Evolutionary conservation across 371 early-diverging fungal species (phyloP).

Genomic region (Lichtheimia ramosa): DNA sequence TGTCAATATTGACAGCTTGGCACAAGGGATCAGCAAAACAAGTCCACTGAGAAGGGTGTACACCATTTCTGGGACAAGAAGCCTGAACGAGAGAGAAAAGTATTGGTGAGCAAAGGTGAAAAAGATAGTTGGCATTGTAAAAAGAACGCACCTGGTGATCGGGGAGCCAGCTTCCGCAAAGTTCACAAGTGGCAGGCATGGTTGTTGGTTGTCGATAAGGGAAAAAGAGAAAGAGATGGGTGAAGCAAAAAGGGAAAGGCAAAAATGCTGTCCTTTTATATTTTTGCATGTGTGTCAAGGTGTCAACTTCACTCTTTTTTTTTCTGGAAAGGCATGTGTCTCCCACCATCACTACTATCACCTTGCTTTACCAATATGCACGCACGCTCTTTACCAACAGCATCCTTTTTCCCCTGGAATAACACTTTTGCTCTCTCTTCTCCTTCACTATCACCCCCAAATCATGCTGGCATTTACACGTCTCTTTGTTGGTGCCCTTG

Average conservation of each 20-base stretch:
- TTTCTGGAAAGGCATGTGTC: conserved; percentile 4
- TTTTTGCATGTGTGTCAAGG: neutral
- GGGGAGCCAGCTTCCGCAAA: conserved; percentile 30
- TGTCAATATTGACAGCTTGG: too few relatives aligned
- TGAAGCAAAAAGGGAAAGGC: neutral
- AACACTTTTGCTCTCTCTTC: neutral
- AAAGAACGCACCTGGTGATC: conserved; percentile 18
- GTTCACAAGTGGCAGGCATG: conserved; percentile 32
- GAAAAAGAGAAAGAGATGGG: neutral
- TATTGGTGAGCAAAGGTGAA: neutral
- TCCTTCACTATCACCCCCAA: neutral
- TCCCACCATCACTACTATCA: neutral
- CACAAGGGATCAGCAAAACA: neutral
- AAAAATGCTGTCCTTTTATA: conserved; percentile 2
- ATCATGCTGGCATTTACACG: neutral
- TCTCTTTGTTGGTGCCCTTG: too few relatives aligned
- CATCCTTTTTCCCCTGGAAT: neutral
- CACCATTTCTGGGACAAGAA: conserved; percentile 27
- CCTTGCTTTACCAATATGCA: too few relatives aligned
- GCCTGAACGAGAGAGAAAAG: conserved; percentile 8
- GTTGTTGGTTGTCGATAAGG: neutral
- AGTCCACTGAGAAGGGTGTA: conserved; percentile 33
- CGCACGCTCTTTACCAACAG: neutral
- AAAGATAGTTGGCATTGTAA: neutral
- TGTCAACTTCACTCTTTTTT: neutral